A percentile compares a stretch with the other conserved stretches of the same genome.
Conservation (phyloP, 345 rosid genomes). For the Draba incana region DNA sequence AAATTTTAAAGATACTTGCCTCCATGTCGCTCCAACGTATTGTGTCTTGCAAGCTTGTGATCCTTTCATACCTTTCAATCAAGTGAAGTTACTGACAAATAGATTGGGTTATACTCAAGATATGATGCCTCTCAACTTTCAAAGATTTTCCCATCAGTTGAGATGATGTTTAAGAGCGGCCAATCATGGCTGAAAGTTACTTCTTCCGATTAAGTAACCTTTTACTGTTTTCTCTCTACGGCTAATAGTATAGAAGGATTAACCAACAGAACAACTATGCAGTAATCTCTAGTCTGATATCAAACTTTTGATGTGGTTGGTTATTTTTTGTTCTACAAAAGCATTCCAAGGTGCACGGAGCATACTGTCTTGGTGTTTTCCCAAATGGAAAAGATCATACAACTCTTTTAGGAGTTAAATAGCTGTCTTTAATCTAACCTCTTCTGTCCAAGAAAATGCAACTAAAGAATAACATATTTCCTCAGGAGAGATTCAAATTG, state of each 20-base stretch:
- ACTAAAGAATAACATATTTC: not conserved
- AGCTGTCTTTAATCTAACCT: not conserved
- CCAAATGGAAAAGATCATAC: constrained; percentile 89
- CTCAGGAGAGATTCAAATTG: constrained; percentile 55
- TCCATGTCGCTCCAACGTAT: constrained; percentile 73
- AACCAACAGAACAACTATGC: too few species aligned
- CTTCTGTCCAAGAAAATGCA: not conserved
- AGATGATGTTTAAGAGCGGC: constrained; percentile 69
- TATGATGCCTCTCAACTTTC: constrained; percentile 60
- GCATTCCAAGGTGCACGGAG: constrained; percentile 78
- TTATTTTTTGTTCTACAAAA: constrained; percentile 33
- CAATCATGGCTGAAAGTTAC: constrained; percentile 90
- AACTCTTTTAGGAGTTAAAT: constrained; percentile 84
- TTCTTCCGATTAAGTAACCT: constrained; percentile 66
- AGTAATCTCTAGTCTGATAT: too few species aligned
- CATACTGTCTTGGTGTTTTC: constrained; percentile 86
- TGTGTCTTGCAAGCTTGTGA: constrained; percentile 28
- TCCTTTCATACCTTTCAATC: constrained; percentile 5
- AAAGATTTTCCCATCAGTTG: constrained; percentile 67
- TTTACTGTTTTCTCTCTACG: not conserved
- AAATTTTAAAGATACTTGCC: constrained; percentile 83
- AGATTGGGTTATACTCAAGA: constrained; percentile 45
- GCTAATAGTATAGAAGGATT: not conserved
- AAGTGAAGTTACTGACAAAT: constrained; percentile 35
- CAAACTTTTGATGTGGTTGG: constrained; percentile 8